phyloP scores from a whole-genome alignment of 1,284 basidiomycete genomes.

The Paramarasmius palmivorus region DNA sequence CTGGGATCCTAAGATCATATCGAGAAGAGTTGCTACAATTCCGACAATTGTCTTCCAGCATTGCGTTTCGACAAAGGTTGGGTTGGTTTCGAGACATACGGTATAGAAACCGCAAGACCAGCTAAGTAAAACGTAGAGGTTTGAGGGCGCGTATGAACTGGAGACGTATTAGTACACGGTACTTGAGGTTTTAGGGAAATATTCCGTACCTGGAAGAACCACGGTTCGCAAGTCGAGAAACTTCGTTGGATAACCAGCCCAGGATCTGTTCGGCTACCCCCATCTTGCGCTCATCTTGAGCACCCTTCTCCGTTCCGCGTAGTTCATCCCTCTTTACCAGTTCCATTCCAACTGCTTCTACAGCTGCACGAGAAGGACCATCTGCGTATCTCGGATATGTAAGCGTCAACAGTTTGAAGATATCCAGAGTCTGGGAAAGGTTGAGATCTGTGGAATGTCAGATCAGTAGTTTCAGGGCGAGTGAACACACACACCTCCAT shows the following conservation, averaged over 20 bases:
- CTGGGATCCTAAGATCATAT: slow-evolving; percentile 52
- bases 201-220: slow-evolving; percentile 47
- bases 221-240: slow-evolving; percentile 51
- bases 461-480: slow-evolving; percentile 9
- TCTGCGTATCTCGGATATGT: slow-evolving; percentile 82
- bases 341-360: slow-evolving; percentile 64
- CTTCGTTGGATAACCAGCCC: slow-evolving; percentile 72
- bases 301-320: slow-evolving; percentile 41
- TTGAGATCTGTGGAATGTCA: slow-evolving; percentile 52
- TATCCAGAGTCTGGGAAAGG: slow-evolving; percentile 64
- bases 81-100: slow-evolving; percentile 43
- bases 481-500: slow-evolving; percentile 48
- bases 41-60: slow-evolving; percentile 52
- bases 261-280: slow-evolving; percentile 70
- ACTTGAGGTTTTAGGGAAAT: not conserved
- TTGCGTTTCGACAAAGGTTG: slow-evolving; percentile 44
- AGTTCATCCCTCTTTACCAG: slow-evolving; percentile 62
- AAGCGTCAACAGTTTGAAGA: slow-evolving; percentile 71
- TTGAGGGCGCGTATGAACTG: slow-evolving; percentile 63
- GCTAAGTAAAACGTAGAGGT: slow-evolving; percentile 70
- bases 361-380: slow-evolving; percentile 65
- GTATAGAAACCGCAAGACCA: slow-evolving; percentile 74
- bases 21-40: slow-evolving; percentile 58
- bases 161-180: slow-evolving; percentile 14
- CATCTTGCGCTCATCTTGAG: slow-evolving; percentile 40